Base-by-base conservation (phyloP, 1,284 basidiomycete genomes). In the Heterobasidion annosum region DNA sequence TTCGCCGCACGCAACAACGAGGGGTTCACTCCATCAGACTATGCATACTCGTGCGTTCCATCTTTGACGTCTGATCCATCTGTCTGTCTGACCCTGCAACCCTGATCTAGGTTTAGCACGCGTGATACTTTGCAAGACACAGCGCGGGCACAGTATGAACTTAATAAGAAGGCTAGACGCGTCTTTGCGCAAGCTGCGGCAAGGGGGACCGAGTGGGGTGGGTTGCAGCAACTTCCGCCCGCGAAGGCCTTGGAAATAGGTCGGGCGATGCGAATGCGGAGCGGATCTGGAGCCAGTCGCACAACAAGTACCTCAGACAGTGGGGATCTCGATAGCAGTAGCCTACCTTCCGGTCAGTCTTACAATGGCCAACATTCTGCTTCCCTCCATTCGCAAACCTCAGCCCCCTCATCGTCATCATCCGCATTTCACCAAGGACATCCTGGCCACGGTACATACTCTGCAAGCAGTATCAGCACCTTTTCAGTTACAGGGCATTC, bases 21-120 rank as follows among this genome's bases (percentile, higher is more conserved):
- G 57, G 93, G 92, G 0, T 98, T 93, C 64, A 92, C 89, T 1
- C 85, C 95, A 2, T 85, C 85, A 0, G 94, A 98, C 68, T 96
- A 93, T 67, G 91, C 93, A 10, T 98, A 92, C 68, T 91, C 90
- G 81, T 92, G 65, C 63, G 88, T 77, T 44, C 44, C 55, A 55
- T 43, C 57, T 40, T 49, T 48, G 37, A 37, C 18, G 55, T 19
- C 53, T 45, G 58, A 49, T 55, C 59, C 42, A 57, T 57, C 18
- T 56, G 47, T 57, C 18, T 56, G 47, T 33, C 53, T 53, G 25
- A 34, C 8, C 19, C n/a, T 15, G 16, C 13, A 58, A 59, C 19
- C 25, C 47, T 49, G 52, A 10, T 48, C 51, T 48, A 85, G 82
- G 46, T 80, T 76, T 63, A 88, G 76, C 59, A 91, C 81, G 5